Conservation (phyloP, 371 early-diverging fungal species). For the Massospora cicadina region DNA sequence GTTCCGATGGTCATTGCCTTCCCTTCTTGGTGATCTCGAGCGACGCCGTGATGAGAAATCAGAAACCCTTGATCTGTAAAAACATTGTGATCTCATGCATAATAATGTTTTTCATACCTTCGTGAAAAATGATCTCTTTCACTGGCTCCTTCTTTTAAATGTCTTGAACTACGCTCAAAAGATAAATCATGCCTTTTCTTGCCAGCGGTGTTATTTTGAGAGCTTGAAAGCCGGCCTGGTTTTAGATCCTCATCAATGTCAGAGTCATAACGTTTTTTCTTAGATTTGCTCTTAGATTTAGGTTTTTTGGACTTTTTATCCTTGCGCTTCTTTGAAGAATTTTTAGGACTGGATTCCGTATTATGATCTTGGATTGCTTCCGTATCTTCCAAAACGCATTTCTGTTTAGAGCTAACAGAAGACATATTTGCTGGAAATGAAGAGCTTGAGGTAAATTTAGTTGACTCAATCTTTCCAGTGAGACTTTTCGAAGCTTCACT, state of each 20-base stretch:
- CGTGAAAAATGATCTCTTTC: background rate
- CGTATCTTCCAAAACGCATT: background rate
- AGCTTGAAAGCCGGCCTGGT: background rate
- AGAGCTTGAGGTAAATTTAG: background rate
- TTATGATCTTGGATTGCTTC: background rate
- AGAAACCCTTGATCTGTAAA: too few relatives aligned
- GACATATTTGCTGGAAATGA: background rate
- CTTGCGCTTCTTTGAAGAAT: background rate
- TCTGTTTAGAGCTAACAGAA: background rate
- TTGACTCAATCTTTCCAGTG: background rate
- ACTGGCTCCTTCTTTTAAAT: background rate
- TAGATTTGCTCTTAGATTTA: background rate
- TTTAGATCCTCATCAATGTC: background rate
- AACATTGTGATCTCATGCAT: background rate
- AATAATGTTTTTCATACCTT: background rate
- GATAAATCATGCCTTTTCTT: background rate
- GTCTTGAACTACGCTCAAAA: background rate
- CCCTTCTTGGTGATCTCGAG: background rate
- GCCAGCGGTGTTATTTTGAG: background rate
- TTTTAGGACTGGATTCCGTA: background rate
- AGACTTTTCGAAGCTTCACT: background rate
- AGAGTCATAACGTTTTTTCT: background rate
- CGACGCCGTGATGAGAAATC: background rate
- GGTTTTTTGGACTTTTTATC: background rate
- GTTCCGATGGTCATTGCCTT: background rate